Base-by-base conservation (phyloP, 768 basidiomycete genomes). In the Boletus rubroflammeus region DNA sequence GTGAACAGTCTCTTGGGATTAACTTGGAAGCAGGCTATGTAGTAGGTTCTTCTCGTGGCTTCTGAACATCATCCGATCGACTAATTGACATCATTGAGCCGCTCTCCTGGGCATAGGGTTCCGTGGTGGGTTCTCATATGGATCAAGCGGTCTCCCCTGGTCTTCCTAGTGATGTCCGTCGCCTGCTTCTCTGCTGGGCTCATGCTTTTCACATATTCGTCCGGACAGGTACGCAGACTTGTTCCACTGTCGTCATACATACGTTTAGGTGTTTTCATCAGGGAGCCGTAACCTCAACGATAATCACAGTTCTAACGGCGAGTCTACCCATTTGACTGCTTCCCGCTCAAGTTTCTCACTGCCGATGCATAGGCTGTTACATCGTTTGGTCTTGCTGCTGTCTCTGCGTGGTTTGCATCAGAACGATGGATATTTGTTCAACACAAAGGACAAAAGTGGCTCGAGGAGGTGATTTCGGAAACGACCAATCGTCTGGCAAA, bases 61-160 rank as follows among this genome's bases (percentile, higher is more conserved):
- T 52, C 47, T 50, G 14, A 42, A 48, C 34, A 53, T 35, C 45
- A 39, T 51, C 36, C 47, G 48, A 43, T 56, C 6, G 17, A 23
- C 56, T 59, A 39, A 61, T 62, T 66, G 53, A 62, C 59, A 55
- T 55, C 58, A 60, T 53, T 10, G 51, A 80, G 78, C 55, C 80
- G 79, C 32, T 81, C 80, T 6, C 79, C 79, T 50, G 77, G 79
- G 50, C 76, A 81, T 59, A 76, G 79, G 56, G 79, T 81, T 47
- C 79, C 79, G 9, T 81, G 79, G 79, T 81, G 79, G 79, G 78
- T 81, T 23, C 66, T 80, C 39, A 90, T 91, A 60, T 92, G 88
- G 89, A 91, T 91, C 73, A 91, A 90, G 66, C 77, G 88, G 34
- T 88, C 88, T 6, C 89, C 89, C 14, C 76, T 92, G 32, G 86